A percentile compares a stretch with the other conserved stretches of the same genome.
Evolutionary conservation across 208 protist genomes (phyloP).

Genomic region (Leishmania tropica): DNA sequence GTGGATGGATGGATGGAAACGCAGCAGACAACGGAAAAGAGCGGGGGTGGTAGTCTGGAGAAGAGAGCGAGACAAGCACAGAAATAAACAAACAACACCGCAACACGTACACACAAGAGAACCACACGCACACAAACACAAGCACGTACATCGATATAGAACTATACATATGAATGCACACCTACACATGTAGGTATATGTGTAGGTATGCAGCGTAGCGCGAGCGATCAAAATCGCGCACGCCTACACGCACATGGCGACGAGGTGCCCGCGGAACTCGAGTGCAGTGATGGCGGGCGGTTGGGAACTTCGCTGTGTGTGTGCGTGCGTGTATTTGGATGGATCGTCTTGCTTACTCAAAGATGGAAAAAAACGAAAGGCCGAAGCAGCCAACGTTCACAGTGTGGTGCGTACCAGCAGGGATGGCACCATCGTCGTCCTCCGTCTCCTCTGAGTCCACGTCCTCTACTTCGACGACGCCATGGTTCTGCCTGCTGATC

Average conservation of each 20-base stretch:
- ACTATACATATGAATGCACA: not conserved
- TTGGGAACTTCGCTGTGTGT: not conserved
- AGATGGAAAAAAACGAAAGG: slow-evolving; percentile 56
- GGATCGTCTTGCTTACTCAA: slow-evolving; percentile 21
- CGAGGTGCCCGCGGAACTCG: not conserved
- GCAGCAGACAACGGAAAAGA: slow-evolving; percentile 7
- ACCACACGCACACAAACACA: slow-evolving; percentile 2
- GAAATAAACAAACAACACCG: not conserved
- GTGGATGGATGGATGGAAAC: not conserved
- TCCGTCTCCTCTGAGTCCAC: not conserved
- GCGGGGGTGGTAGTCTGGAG: no score
- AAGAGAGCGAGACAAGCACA: not conserved
- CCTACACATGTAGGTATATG: not conserved
- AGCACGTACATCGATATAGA: not conserved
- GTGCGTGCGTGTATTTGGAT: not conserved
- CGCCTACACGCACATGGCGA: not conserved
- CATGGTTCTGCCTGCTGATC: not conserved
- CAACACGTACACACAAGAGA: not conserved
- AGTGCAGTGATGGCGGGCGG: not conserved
- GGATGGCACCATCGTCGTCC: slow-evolving; percentile 16
- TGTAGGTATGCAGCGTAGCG: not conserved
- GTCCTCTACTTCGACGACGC: not conserved
- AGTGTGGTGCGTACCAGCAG: slow-evolving; percentile 25
- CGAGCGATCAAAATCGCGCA: not conserved
- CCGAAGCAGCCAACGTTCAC: slow-evolving; percentile 70